Percentiles rank a stretch among this genome's conserved stretches.
Evolutionary conservation across 2,329 filamentous ascomycete species (phyloP).

Genomic region (Thielaviopsis euricoi): DNA sequence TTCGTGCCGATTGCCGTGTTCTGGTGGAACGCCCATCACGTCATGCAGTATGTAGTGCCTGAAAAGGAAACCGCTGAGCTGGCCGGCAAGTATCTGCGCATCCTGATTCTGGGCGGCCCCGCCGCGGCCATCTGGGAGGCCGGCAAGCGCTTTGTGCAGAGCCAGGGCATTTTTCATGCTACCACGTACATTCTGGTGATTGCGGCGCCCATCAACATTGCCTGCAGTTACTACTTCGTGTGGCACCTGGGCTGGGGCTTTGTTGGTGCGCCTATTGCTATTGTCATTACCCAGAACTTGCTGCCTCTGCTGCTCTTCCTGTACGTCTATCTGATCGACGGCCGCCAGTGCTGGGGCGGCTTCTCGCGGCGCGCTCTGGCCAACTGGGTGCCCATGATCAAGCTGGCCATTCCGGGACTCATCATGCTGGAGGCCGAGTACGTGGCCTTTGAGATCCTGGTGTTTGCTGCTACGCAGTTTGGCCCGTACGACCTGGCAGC

Average conservation of each 20-base stretch:
- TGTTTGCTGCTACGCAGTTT: slow-evolving; percentile 65
- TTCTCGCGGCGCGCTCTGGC: slow-evolving; percentile 52
- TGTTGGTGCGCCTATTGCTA: slow-evolving; percentile 65
- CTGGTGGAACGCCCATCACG: slow-evolving; percentile 51
- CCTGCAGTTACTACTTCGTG: slow-evolving; percentile 65
- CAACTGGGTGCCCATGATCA: slow-evolving; percentile 69
- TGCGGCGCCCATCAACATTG: slow-evolving; percentile 59
- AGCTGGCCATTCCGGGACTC: slow-evolving; percentile 72
- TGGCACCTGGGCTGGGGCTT: slow-evolving; percentile 57
- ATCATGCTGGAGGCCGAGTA: slow-evolving; percentile 92
- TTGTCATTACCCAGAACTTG: slow-evolving; percentile 61
- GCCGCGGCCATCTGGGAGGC: slow-evolving; percentile 63
- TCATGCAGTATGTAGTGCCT: slow-evolving; percentile 35
- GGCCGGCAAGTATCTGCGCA: slow-evolving; percentile 54
- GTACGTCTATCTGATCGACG: slow-evolving; percentile 60
- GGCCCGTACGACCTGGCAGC: slow-evolving; percentile 68
- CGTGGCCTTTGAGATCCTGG: slow-evolving; percentile 82
- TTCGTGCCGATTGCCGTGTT: slow-evolving; percentile 56
- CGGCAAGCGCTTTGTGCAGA: slow-evolving; percentile 67
- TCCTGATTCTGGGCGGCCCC: slow-evolving; percentile 58
- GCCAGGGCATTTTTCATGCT: slow-evolving; percentile 65
- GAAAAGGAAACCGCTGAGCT: slow-evolving; percentile 45
- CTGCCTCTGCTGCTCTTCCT: slow-evolving; percentile 61
- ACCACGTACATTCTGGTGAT: slow-evolving; percentile 63
- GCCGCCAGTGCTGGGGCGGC: slow-evolving; percentile 70